Evolutionary conservation across 1,284 basidiomycete genomes (phyloP), one percentile per base, ranked within the genome.

Genomic region (Cutaneotrichosporon sp.): DNA sequence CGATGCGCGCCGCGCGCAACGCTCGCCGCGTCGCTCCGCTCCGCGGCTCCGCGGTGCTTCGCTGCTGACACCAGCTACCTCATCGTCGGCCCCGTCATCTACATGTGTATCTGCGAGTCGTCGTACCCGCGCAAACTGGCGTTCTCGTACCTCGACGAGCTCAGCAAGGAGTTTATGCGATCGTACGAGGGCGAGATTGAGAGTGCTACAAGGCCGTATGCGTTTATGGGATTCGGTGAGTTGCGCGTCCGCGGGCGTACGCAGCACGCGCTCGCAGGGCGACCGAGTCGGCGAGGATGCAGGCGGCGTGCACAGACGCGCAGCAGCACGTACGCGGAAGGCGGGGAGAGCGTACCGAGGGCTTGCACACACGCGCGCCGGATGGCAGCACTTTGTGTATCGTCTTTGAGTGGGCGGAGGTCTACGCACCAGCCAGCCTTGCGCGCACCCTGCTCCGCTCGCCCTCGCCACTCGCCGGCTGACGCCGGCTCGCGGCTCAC

Each of bases 41-140:
- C 46, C 20, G 8, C 15, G 4, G 20, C 5, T 1, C 17, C 18
- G 18, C 33, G 14, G 22, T n/a, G 14, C 8, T 14, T 42, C 20
- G 14, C 22, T 33, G 22, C 54, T 46, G 20, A 58, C 52, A 33
- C 10, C 70, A 97, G 93, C 78, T 99, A 99, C 80, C 84, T 97
- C 63, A 92, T 99, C 62, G 77, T 84, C 46, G 85, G 91, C 65
- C 90, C 90, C 76, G 92, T 97, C 59, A 88, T 96, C 49, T 98
- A 92, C 77, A 82, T 98, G 58, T 88, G 89, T 61, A 93, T 99
- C 72, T 85, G 91, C 49, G 94, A 97, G 77, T 89, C 91, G 73
- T 91, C 90, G 7, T 99, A 99, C 77, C 94, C 94, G 21, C 83
- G 96, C 59, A 98, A 97, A 76, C 84, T 98, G 21, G 92, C 93